Percentiles rank a stretch among this genome's conserved stretches.
phyloP scores from a whole-genome alignment of 331 rosid genomes.

The Arachis monticola region DNA sequence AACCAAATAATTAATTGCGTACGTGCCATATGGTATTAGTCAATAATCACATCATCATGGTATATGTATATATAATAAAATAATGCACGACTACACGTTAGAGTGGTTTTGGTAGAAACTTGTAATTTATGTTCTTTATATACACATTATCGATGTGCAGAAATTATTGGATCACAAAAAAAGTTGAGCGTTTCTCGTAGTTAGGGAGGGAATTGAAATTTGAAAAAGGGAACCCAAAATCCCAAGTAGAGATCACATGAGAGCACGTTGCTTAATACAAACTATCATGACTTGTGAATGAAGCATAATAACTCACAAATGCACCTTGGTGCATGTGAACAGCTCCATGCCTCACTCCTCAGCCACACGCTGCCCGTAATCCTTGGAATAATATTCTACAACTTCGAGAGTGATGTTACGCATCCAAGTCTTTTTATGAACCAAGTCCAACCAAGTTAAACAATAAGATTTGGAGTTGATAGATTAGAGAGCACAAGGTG shows the following conservation, averaged over 20 bases:
- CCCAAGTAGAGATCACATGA: slow-evolving; percentile 55
- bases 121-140: no score
- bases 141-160: slow-evolving; percentile 12
- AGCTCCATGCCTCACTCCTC: slow-evolving; percentile 51
- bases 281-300: slow-evolving; percentile 42
- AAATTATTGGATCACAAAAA: slow-evolving; percentile 48
- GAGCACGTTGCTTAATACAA: slow-evolving; percentile 43
- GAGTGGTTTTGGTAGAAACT: no score
- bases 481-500: neutral
- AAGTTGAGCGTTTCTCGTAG: slow-evolving; percentile 26
- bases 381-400: slow-evolving; percentile 10
- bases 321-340: slow-evolving; percentile 51
- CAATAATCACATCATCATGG: slow-evolving; percentile 1
- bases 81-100: no score
- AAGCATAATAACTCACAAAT: slow-evolving; percentile 19
- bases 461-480: no score
- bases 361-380: slow-evolving; percentile 56
- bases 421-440: no score
- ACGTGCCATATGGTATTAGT: slow-evolving; percentile 27
- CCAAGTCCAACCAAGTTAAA: no score
- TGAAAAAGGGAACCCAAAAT: slow-evolving; percentile 34
- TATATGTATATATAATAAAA: no score
- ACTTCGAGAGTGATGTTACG: no score
- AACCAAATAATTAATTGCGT: neutral
- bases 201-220: slow-evolving; percentile 26